Evolutionary conservation across 768 basidiomycete genomes (phyloP).

Genomic region (Suillus alpinus): DNA sequence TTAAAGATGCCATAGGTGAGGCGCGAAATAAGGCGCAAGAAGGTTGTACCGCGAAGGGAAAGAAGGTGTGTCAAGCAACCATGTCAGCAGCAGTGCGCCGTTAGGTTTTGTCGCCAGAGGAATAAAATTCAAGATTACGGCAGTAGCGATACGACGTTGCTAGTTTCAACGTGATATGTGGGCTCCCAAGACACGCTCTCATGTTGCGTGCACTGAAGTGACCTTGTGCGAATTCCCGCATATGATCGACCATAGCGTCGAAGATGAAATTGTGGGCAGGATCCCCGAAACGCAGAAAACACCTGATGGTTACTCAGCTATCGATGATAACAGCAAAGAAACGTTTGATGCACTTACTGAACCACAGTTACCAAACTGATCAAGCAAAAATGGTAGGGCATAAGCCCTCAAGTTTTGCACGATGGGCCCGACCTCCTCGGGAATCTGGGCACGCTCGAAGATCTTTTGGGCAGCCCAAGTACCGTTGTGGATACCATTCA

Average conservation of each 20-base stretch:
- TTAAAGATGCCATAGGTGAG: conserved; percentile 93
- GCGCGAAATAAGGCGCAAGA: conserved; percentile 92
- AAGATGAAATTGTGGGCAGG: conserved; percentile 95
- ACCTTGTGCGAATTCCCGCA: conserved; percentile 98
- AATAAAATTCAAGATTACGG: conserved; percentile 94
- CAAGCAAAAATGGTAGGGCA: conserved; percentile 90
- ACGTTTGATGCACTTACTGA: conserved; percentile 55
- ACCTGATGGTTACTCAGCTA: conserved; percentile 41
- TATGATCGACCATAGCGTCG: conserved; percentile 94
- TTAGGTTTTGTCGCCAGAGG: conserved; percentile 98
- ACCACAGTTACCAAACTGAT: conserved; percentile 94
- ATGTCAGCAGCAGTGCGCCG: conserved; percentile 91
- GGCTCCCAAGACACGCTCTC: conserved; percentile 93
- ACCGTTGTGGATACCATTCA: conserved; percentile 69
- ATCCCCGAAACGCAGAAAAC: conserved; percentile 85
- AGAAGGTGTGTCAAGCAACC: conserved; percentile 92
- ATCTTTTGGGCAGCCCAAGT: conserved; percentile 99
- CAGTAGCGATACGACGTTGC: conserved; percentile 91
- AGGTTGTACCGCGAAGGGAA: conserved; percentile 93
- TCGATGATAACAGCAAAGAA: background rate
- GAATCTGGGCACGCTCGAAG: conserved; percentile 87
- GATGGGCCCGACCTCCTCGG: conserved; percentile 85
- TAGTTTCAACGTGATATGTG: conserved; percentile 83
- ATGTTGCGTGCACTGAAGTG: conserved; percentile 97
- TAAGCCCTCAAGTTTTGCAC: conserved; percentile 87